phyloP scores from a whole-genome alignment of 345 rosid genomes.

The Moringa oleifera region DNA sequence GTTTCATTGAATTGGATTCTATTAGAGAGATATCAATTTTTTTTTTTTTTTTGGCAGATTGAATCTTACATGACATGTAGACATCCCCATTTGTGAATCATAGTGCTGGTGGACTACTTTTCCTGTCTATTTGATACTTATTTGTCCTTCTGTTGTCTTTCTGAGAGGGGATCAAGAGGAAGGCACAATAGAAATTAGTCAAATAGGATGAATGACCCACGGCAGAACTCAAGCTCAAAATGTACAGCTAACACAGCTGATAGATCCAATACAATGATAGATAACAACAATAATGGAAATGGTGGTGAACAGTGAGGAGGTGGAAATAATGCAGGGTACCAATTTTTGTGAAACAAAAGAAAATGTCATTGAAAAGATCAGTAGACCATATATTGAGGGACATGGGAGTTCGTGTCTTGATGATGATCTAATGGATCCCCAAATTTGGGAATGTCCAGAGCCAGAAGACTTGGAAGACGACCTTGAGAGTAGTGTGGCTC shows the following conservation, averaged over 20 bases:
- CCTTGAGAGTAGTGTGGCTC: slow-evolving; percentile 43
- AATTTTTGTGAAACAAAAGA: slow-evolving; percentile 26
- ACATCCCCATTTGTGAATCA: slow-evolving; percentile 7
- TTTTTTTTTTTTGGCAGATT: slow-evolving; percentile 47
- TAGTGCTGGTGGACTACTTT: not conserved
- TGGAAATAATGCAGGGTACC: slow-evolving; percentile 32
- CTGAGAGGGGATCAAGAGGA: slow-evolving; percentile 55
- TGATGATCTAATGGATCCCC: slow-evolving; percentile 22
- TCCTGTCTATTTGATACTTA: not conserved
- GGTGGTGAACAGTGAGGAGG: slow-evolving; percentile 33
- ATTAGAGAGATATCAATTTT: no score
- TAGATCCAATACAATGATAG: slow-evolving; percentile 12
- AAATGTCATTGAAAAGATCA: slow-evolving; percentile 17
- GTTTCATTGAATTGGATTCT: not conserved
- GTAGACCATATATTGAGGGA: slow-evolving; percentile 21
- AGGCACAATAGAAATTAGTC: slow-evolving; percentile 27
- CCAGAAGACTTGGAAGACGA: slow-evolving; percentile 63
- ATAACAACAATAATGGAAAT: slow-evolving; percentile 16
- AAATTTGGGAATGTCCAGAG: slow-evolving; percentile 86
- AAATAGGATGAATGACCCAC: slow-evolving; percentile 24
- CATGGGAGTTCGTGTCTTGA: slow-evolving; percentile 29
- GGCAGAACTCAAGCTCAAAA: slow-evolving; percentile 23
- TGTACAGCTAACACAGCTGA: slow-evolving; percentile 17
- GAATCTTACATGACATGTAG: slow-evolving; percentile 46
- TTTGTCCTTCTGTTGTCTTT: slow-evolving; percentile 5